phyloP scores from a whole-genome alignment of 179 eudicot genomes.

The Beta macrorhiza region DNA sequence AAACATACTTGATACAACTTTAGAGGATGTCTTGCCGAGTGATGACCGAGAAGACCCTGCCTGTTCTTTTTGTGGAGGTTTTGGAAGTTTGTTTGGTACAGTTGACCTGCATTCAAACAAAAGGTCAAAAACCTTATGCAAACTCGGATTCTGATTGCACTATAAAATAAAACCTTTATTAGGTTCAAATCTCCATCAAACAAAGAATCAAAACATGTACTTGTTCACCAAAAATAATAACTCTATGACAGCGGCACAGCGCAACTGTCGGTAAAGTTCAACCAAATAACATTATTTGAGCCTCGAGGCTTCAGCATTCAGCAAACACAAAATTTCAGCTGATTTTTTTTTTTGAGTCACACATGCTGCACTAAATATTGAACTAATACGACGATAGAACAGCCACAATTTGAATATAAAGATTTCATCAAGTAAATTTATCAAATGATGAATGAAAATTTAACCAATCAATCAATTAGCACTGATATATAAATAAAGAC shows the following conservation, averaged over 20 bases:
- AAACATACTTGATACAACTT: slow-evolving; percentile 54
- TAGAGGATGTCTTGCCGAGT: slow-evolving; percentile 46
- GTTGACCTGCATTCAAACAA: slow-evolving; percentile 38
- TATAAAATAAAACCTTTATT: not conserved
- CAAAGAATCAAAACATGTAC: not conserved
- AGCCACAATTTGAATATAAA: not conserved
- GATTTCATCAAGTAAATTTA: not conserved
- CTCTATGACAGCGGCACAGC: not conserved
- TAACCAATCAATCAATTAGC: not conserved
- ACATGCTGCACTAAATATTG: not conserved
- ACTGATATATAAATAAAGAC: not conserved
- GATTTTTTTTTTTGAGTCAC: not conserved
- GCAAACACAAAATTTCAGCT: not conserved
- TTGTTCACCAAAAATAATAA: not conserved
- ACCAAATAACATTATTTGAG: not conserved
- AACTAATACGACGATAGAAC: not conserved
- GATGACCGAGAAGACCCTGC: slow-evolving; percentile 55
- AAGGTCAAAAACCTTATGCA: not conserved
- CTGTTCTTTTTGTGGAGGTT: slow-evolving; percentile 55
- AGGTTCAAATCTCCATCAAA: not conserved
- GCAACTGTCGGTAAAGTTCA: not conserved
- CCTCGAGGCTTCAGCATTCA: not conserved
- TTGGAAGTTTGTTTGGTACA: slow-evolving; percentile 60
- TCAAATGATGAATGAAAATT: not conserved
- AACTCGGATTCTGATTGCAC: too few species aligned